Evolutionary conservation across 768 basidiomycete genomes (phyloP).

Genomic region (Hirschioporus abietinus): DNA sequence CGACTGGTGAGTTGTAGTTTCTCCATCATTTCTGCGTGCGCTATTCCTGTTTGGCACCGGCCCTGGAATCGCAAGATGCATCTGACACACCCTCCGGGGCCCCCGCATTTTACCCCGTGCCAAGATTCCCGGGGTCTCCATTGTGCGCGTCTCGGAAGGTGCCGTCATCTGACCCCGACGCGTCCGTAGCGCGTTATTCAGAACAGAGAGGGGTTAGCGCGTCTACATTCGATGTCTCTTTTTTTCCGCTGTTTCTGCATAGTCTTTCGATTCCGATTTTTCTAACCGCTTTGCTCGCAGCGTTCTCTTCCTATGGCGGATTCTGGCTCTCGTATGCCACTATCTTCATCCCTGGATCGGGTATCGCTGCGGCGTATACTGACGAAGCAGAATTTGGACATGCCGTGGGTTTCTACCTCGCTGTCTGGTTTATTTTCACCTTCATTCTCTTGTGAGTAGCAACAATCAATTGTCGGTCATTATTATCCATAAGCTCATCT

Average conservation of each 20-base stretch:
- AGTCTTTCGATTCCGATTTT: not conserved
- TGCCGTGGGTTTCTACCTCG: constrained; percentile 71
- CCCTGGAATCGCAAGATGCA: not conserved
- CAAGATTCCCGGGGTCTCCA: not conserved
- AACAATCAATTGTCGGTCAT: not conserved
- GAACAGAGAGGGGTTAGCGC: too few relatives aligned
- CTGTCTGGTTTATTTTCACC: constrained; percentile 71
- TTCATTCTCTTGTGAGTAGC: constrained; percentile 56
- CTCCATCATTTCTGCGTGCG: not conserved
- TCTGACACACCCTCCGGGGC: not conserved
- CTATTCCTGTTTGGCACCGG: not conserved
- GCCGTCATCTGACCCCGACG: not conserved
- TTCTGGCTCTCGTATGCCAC: constrained; percentile 86
- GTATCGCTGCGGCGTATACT: constrained; percentile 51
- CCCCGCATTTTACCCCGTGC: not conserved
- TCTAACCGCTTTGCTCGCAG: constrained; percentile 27
- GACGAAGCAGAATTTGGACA: constrained; percentile 36
- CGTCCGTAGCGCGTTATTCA: too few relatives aligned
- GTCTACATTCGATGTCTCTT: too few relatives aligned
- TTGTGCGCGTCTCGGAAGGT: not conserved
- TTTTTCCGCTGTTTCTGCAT: too few relatives aligned
- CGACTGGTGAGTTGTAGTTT: constrained; percentile 47
- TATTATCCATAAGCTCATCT: not conserved
- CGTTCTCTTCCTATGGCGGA: constrained; percentile 78
- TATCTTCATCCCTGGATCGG: constrained; percentile 66